Base-by-base conservation (phyloP, 768 basidiomycete genomes). In the Cyclocybe aegerita region DNA sequence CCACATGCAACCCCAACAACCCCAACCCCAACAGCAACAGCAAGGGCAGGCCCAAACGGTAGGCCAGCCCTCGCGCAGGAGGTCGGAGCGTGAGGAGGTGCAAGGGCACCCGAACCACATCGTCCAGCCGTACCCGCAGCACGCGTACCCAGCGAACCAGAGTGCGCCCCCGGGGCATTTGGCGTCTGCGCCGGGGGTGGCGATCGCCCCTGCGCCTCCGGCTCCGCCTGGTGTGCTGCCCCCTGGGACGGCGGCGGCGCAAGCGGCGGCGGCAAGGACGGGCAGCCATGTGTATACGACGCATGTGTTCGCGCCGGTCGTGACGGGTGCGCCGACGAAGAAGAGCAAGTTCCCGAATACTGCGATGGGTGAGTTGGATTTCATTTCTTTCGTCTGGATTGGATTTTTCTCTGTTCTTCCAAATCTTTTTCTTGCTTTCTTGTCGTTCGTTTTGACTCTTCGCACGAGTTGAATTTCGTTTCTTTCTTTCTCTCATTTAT, bases 251-350 rank as follows among this genome's bases (percentile, higher is more conserved):
- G 50, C 37, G 47, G 58, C 52, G 53, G 36, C 62, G 53, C 49
- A 9, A 58, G 60, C 44, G 60, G 50, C 57, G 65, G 55, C 31
- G 60, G 29, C 30, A 65, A 61, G 43, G 61, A 60, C 29, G 66
- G 61, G 17, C 70, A 70, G 62, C 29, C 67, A 68, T 46, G 63
- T 68, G 37, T 82, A 82, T 52, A 82, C 83, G 53, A 85, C 82
- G 0, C 86, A 88, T 61, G 80, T 86, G 9, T 89, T 89, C 59
- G 84, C 86, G 6, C 83, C 86, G 2, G 81, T 83, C 3, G 83
- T 87, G 6, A 88, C 82, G 0, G 87, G 87, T 48, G 85, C 87
- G 3, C 85, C 86, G 2, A 76, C 75, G 12, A 88, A 88, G 70
- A 86, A 86, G 70, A 65, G 66, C 33, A 85, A 87, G 64, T 78